These are phyloP conservation scores for Abelmoschus esculentus DNA, from an alignment of 345 rosid species.

Conservation along the genomic window DNA sequence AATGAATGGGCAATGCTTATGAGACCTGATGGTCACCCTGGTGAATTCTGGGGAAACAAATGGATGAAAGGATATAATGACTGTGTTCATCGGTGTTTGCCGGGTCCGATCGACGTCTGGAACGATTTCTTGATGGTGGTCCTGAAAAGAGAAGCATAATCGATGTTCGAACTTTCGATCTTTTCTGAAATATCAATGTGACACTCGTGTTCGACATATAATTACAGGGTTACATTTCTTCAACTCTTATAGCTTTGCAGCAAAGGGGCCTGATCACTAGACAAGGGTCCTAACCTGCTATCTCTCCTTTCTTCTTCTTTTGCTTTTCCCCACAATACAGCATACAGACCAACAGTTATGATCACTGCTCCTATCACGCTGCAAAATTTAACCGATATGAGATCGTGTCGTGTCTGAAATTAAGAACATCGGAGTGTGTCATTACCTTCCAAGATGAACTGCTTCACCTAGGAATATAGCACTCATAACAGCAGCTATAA, in stretches of 20 bases:
- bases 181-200: not conserved
- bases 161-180: not conserved
- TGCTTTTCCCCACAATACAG: slow-evolving; percentile 8
- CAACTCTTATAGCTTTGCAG: not conserved
- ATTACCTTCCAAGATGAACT: not conserved
- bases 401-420: not conserved
- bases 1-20: slow-evolving; percentile 56
- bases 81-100: slow-evolving; percentile 90
- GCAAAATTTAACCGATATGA: not conserved
- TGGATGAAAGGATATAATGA: slow-evolving; percentile 81
- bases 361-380: slow-evolving; percentile 9
- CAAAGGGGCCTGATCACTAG: not conserved
- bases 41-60: slow-evolving; percentile 56
- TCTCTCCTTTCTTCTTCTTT: slow-evolving; percentile 3
- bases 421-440: not conserved
- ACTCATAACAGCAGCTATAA: not conserved
- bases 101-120: slow-evolving; percentile 80
- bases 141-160: slow-evolving; percentile 18
- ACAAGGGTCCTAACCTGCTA: not conserved
- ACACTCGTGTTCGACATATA: not conserved
- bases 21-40: slow-evolving; percentile 88
- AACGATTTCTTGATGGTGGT: slow-evolving; percentile 53
- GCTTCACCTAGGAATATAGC: slow-evolving; percentile 1
- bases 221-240: not conserved
- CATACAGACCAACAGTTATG: slow-evolving; percentile 1